Conservation (phyloP, 345 rosid species). For the Reutealis trisperma region DNA sequence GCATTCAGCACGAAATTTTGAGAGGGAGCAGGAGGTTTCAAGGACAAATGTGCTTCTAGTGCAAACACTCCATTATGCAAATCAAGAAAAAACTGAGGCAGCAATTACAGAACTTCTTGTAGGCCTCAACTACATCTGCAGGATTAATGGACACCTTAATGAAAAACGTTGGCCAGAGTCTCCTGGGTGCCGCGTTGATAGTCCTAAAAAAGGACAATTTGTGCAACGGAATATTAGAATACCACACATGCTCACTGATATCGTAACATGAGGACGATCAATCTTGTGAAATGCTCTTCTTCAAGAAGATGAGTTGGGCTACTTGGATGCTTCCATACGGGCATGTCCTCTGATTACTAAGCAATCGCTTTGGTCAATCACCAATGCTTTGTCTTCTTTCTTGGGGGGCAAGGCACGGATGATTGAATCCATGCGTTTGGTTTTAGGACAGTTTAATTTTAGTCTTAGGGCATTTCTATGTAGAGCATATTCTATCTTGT, state of each 20-base stretch:
- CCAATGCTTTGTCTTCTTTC: not conserved
- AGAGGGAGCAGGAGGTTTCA: conserved; percentile 47
- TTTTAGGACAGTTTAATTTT: conserved; percentile 9
- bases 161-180: conserved; percentile 20
- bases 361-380: conserved; percentile 12
- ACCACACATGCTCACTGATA: not conserved
- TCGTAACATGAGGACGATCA: not conserved
- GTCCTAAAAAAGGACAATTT: conserved; percentile 9
- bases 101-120: conserved; percentile 60
- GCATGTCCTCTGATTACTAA: conserved; percentile 6
- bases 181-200: conserved; percentile 1
- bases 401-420: conserved; percentile 10
- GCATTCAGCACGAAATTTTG: conserved; percentile 59
- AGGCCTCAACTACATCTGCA: conserved; percentile 56
- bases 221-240: not conserved
- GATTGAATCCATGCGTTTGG: conserved; percentile 12
- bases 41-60: conserved; percentile 52
- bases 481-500: not conserved
- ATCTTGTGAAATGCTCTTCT: not conserved
- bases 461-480: conserved; percentile 2
- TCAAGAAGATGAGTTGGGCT: not conserved
- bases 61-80: conserved; percentile 62
- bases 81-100: conserved; percentile 62
- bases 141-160: conserved; percentile 28
- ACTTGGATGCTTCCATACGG: not conserved